Evolutionary conservation across 768 basidiomycete genomes (phyloP).

Genomic region (Trichaptum fuscoviolaceum): DNA sequence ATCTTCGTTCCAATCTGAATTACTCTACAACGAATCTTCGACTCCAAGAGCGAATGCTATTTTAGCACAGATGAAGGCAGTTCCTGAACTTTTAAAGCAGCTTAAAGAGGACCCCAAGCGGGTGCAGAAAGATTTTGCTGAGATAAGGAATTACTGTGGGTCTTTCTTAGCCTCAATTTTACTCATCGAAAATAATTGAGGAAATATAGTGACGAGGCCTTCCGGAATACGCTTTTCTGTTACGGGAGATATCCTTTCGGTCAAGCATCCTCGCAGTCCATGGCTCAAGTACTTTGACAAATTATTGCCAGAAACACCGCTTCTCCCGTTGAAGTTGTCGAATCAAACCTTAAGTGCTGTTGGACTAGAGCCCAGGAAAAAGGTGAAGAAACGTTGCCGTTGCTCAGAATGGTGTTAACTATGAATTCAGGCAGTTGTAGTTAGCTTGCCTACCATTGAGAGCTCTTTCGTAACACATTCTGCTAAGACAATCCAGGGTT

Average conservation of each 20-base stretch:
- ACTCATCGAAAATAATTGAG: neutral
- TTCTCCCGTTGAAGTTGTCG: slow-evolving; percentile 64
- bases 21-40: slow-evolving; percentile 64
- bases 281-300: slow-evolving; percentile 69
- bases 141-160: slow-evolving; percentile 65
- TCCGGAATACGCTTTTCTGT: slow-evolving; percentile 84
- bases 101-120: slow-evolving; percentile 68
- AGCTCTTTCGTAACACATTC: slow-evolving; percentile 81
- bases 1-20: slow-evolving; percentile 58
- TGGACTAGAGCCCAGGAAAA: slow-evolving; percentile 67
- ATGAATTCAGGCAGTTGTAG: slow-evolving; percentile 63
- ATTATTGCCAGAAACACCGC: slow-evolving; percentile 36
- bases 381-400: slow-evolving; percentile 37
- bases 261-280: slow-evolving; percentile 65
- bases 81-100: slow-evolving; percentile 65
- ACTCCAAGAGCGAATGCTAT: slow-evolving; percentile 65
- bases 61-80: slow-evolving; percentile 70
- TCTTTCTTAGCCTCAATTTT: slow-evolving; percentile 11
- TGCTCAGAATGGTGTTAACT: neutral
- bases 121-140: slow-evolving; percentile 71
- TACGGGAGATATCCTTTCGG: slow-evolving; percentile 72
- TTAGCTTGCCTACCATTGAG: slow-evolving; percentile 91
- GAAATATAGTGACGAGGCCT: slow-evolving; percentile 67
- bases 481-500: slow-evolving; percentile 74
- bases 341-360: slow-evolving; percentile 66